Conservation (phyloP, 2,329 filamentous ascomycete genomes). For the Cercospora sp. region DNA sequence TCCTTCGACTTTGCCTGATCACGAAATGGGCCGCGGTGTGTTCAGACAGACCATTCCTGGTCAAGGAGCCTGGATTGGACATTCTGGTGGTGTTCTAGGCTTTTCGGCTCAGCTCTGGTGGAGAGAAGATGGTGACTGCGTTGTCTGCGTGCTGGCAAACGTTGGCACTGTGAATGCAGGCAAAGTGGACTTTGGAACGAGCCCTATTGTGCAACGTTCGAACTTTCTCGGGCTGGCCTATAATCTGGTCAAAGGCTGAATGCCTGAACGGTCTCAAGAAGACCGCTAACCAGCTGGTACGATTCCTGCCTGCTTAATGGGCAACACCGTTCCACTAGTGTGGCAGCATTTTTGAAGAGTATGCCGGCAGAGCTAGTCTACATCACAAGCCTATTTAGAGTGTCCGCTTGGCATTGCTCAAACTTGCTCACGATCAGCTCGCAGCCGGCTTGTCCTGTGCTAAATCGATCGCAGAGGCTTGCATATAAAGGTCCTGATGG, state of each 20-base stretch:
- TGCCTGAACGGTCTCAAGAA: not conserved
- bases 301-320: not conserved
- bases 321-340: not conserved
- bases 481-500: not conserved
- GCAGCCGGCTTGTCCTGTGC: not conserved
- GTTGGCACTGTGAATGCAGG: conserved; percentile 16
- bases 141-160: conserved; percentile 6
- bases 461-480: not conserved
- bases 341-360: not conserved
- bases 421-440: conserved; percentile 11
- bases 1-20: not conserved
- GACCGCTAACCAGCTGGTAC: not conserved
- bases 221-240: not conserved
- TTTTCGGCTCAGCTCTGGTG: conserved; percentile 14
- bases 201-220: not conserved
- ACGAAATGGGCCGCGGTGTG: not conserved
- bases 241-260: not conserved
- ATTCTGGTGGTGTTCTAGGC: conserved; percentile 18
- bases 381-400: not conserved
- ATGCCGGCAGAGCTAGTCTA: not conserved
- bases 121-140: conserved; percentile 8
- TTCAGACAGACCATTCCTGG: not conserved
- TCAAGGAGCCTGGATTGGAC: conserved; percentile 10
- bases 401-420: conserved; percentile 10
- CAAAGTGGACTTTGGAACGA: not conserved